Base-by-base conservation (phyloP, 1,284 basidiomycete species). In the Cutaneotrichosporon sp. region DNA sequence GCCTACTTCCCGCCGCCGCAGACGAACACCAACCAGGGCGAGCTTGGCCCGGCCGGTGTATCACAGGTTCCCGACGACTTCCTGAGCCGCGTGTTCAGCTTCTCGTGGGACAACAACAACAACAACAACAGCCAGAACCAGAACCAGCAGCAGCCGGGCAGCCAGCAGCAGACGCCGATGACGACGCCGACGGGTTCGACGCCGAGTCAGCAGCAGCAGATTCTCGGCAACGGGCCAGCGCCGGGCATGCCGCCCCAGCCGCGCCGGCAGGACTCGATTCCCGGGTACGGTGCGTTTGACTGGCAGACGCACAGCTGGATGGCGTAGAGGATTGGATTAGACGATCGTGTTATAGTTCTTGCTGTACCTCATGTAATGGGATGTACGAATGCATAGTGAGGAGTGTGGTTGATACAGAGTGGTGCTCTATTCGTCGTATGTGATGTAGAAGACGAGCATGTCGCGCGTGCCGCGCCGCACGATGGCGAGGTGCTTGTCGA, bases 401-500 rank as follows among this genome's bases (percentile, higher is more conserved):
- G 34, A 38, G 52, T 38, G 25, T 27, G 24, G 31, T 52, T 33
- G 50, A 33, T 22, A 34, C 20, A 25, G 34, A 42, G 22, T 24
- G 33, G 11, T 9, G 33, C 25, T 22, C 29, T 52, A 6, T 4
- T 43, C 34, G 27, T 64, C 45, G 11, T 31, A 9, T 14, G 79
- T 76, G 20, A 80, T 38, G 52, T 73, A 85, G 6, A 92, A 73
- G 51, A 93, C 83, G n/a, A 87, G 77, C 60, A 88, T 82, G 56
- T 87, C 89, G 65, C 88, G 86, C 77, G 88, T 91, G 6, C 92
- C 92, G 33, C 86, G 84, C 53, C 89, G 84, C 24, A 95, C 67
- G 59, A 95, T 84, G 11, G 84, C 85, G 7, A 94, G 72, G 43
- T 83, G 82, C 11, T 80, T 82, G 67, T 88, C 87, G 16, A 94